Percentiles rank a stretch among this genome's conserved stretches.
Evolutionary conservation across 73 alveolate genomes (phyloP).

Genomic region (Diophrys appendiculata): DNA sequence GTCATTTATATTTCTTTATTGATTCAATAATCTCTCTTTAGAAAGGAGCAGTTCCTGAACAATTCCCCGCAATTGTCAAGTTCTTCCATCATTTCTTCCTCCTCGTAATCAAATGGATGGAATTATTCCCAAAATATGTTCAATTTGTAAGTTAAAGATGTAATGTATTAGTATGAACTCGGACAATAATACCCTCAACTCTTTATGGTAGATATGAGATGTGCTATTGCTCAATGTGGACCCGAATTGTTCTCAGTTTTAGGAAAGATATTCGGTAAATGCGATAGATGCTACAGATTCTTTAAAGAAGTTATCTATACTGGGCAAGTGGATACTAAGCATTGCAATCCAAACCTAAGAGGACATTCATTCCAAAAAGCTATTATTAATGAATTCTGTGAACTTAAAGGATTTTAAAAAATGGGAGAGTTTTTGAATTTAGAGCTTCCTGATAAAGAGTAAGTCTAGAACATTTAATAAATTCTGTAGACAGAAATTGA

Average conservation of each 20-base stretch:
- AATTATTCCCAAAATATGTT: slow-evolving; percentile 57
- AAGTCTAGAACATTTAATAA: too few relatives aligned
- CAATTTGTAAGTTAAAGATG: slow-evolving; percentile 20
- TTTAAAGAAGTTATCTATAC: too few relatives aligned
- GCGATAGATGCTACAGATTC: slow-evolving; percentile 58
- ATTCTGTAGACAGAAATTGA: too few relatives aligned
- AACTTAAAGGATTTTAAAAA: too few relatives aligned
- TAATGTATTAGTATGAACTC: slow-evolving; percentile 22
- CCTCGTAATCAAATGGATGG: slow-evolving; percentile 56
- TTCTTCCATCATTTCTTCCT: slow-evolving; percentile 42
- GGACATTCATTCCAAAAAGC: too few relatives aligned
- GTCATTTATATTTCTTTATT: slow-evolving; percentile 58
- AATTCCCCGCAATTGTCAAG: slow-evolving; percentile 49
- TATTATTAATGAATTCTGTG: too few relatives aligned
- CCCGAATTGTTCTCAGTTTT: slow-evolving; percentile 51
- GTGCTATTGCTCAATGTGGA: slow-evolving; percentile 65
- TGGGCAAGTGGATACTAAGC: too few relatives aligned
- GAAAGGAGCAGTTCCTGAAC: slow-evolving; percentile 11
- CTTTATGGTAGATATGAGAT: slow-evolving; percentile 55
- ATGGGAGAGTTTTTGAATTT: too few relatives aligned
- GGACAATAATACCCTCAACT: slow-evolving; percentile 44
- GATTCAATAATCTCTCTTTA: slow-evolving; percentile 60
- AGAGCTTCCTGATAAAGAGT: too few relatives aligned
- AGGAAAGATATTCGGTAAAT: slow-evolving; percentile 62
- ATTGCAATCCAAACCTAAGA: too few relatives aligned